Evolutionary conservation across 2,329 filamentous ascomycete species (phyloP).

Genomic region (Pseudocercospora macadamiae): DNA sequence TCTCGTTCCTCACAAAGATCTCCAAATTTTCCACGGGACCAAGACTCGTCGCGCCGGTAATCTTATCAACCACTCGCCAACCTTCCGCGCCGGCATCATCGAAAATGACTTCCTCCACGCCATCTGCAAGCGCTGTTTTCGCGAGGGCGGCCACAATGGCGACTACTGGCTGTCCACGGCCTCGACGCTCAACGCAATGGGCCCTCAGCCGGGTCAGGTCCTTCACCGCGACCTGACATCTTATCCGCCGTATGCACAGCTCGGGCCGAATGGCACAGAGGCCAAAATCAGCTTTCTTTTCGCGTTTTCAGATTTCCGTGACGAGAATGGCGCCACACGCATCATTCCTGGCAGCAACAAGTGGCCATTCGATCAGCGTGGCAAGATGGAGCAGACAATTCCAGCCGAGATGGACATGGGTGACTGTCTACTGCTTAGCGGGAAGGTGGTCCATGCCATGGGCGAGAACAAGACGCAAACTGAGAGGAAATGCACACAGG

Average conservation of each 20-base stretch:
- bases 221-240: constrained; percentile 6
- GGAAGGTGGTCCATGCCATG: constrained; percentile 11
- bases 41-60: constrained; percentile 4
- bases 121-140: neutral
- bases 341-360: constrained; percentile 8
- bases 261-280: constrained; percentile 7
- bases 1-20: neutral
- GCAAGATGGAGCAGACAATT: constrained; percentile 6
- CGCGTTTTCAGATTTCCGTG: constrained; percentile 4
- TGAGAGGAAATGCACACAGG: neutral
- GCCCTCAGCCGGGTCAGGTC: constrained; percentile 6
- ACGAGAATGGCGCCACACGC: constrained; percentile 11
- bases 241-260: neutral
- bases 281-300: constrained; percentile 11
- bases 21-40: constrained; percentile 2
- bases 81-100: neutral
- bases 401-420: constrained; percentile 7
- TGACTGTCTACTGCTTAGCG: constrained; percentile 9
- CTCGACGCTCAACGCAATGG: constrained; percentile 3
- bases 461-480: constrained; percentile 3
- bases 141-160: neutral
- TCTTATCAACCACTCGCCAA: neutral
- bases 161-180: constrained; percentile 7
- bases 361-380: neutral
- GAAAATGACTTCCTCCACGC: constrained; percentile 6